Conservation (phyloP, 345 rosid genomes). For the Sisymbrium irio region DNA sequence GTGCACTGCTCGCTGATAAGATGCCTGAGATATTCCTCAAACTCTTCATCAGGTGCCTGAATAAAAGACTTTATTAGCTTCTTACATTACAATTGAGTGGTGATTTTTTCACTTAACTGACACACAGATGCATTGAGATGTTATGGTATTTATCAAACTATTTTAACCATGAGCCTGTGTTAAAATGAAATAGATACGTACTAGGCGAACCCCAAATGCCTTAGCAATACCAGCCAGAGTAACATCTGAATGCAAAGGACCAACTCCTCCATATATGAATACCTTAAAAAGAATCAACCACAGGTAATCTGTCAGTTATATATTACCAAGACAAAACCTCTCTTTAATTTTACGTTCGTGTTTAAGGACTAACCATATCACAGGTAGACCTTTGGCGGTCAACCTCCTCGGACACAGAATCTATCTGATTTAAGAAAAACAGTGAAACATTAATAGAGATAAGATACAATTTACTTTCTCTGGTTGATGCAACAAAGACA, state of each 20-base stretch:
- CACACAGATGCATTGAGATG: slow-evolving; percentile 5
- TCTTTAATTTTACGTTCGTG: not conserved
- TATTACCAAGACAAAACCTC: not conserved
- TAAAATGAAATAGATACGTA: slow-evolving; percentile 34
- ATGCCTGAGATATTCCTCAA: slow-evolving; percentile 88
- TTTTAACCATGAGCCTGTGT: slow-evolving; percentile 4
- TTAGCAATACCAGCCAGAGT: slow-evolving; percentile 90
- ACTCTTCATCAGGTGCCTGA: slow-evolving; percentile 99
- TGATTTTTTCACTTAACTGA: not conserved
- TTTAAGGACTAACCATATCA: slow-evolving; percentile 63
- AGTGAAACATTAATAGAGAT: slow-evolving; percentile 1
- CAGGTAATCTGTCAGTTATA: not conserved
- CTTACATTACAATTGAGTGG: not conserved
- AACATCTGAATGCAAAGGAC: slow-evolving; percentile 95
- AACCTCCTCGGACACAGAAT: slow-evolving; percentile 96
- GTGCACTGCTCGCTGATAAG: slow-evolving; percentile 73
- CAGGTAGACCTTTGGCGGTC: slow-evolving; percentile 62
- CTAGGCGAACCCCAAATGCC: slow-evolving; percentile 98
- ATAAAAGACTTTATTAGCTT: not conserved
- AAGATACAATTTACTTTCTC: not conserved
- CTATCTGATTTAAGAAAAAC: slow-evolving; percentile 57
- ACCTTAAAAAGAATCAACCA: slow-evolving; percentile 46
- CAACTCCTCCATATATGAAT: slow-evolving; percentile 85
- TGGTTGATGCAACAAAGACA: not conserved
- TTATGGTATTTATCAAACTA: not conserved